A percentile compares a stretch with the other conserved stretches of the same genome.
Conservation (phyloP, 2,329 filamentous ascomycete genomes). For the Rugonectria rugulosa region DNA sequence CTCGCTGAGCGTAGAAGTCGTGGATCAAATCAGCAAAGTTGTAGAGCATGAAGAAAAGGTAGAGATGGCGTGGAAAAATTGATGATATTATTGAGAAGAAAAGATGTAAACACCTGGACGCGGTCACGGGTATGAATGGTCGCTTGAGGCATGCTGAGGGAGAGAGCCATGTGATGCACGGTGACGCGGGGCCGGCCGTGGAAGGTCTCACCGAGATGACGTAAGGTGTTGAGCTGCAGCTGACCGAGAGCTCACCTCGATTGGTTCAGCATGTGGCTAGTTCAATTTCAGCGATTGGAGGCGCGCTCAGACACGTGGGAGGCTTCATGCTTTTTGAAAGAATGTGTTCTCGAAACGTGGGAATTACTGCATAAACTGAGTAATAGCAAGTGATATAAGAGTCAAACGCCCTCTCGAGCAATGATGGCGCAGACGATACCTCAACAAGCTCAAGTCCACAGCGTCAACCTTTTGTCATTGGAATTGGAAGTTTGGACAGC, state of each 20-base stretch:
- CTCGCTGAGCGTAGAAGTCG: slow-evolving; percentile 20
- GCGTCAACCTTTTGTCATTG: too few species aligned
- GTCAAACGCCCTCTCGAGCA: too few species aligned
- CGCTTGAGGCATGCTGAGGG: neutral
- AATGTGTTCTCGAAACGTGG: neutral
- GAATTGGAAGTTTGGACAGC: too few species aligned
- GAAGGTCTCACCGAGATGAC: slow-evolving; percentile 8
- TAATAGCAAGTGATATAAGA: too few species aligned
- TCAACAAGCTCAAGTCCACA: too few species aligned
- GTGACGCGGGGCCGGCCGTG: slow-evolving; percentile 5
- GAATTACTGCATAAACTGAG: too few species aligned
- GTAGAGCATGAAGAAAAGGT: slow-evolving; percentile 17
- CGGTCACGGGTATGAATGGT: slow-evolving; percentile 29
- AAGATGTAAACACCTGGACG: neutral
- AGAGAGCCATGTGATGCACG: slow-evolving; percentile 19
- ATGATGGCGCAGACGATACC: too few species aligned
- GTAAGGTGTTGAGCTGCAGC: slow-evolving; percentile 3
- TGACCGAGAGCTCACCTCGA: slow-evolving; percentile 7
- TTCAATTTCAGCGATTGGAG: neutral
- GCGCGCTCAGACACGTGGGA: too few species aligned
- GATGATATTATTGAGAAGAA: neutral
- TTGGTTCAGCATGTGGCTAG: neutral
- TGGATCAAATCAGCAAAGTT: neutral
- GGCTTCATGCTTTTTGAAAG: neutral
- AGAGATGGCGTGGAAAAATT: neutral